Conservation (phyloP, 2,329 filamentous ascomycete species). For the Aspergillus sp. region DNA sequence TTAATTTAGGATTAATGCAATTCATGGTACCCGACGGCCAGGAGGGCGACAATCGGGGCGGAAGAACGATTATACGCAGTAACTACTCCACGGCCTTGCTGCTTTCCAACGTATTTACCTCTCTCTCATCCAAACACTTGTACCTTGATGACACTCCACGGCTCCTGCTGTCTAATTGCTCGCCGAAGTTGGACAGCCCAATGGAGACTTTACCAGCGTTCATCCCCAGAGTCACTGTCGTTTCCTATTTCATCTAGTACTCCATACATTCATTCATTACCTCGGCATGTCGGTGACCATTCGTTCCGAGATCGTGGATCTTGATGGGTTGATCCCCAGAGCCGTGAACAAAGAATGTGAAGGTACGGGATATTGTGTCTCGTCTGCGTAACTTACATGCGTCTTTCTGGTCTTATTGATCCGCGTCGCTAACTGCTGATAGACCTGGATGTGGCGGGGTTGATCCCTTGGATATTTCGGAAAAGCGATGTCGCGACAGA, state of each 20-base stretch:
- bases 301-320: slow-evolving; percentile 3
- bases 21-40: no score
- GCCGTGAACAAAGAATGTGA: background rate
- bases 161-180: background rate
- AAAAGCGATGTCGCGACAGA: background rate
- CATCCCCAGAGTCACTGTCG: background rate
- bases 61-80: background rate
- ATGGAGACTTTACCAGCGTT: background rate
- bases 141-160: background rate
- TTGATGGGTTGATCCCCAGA: slow-evolving; percentile 6
- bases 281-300: slow-evolving; percentile 8
- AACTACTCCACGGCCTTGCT: background rate
- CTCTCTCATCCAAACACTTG: background rate
- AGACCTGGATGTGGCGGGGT: slow-evolving; percentile 4
- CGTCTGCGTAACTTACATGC: background rate
- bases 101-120: background rate
- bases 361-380: background rate
- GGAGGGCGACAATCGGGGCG: background rate
- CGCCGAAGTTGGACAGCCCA: background rate
- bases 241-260: background rate
- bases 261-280: background rate
- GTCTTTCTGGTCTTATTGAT: background rate
- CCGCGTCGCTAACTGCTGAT: background rate
- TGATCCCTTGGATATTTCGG: slow-evolving; percentile 6
- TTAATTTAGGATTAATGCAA: no score